Percentiles rank a stretch among this genome's conserved stretches.
These are phyloP conservation scores for Trametes sp. DNA, from an alignment of 1,284 basidiomycete genomes.

Conservation along the genomic window DNA sequence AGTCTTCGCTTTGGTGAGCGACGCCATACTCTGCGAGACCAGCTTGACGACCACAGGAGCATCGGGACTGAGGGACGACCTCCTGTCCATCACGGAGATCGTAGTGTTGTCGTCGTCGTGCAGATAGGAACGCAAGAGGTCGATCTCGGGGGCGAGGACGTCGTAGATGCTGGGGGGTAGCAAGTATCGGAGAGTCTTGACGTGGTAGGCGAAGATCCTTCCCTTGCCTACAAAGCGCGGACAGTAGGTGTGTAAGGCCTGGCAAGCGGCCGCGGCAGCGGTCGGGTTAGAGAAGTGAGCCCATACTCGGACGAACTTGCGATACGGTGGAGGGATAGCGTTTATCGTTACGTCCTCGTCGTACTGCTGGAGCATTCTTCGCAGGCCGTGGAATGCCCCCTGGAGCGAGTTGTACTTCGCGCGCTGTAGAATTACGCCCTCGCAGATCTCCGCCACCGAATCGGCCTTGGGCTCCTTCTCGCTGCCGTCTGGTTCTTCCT, in stretches of 20 bases:
- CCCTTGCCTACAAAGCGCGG: slow-evolving; percentile 53
- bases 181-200: slow-evolving; percentile 54
- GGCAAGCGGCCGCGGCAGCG: slow-evolving; percentile 58
- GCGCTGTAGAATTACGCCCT: slow-evolving; percentile 58
- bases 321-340: slow-evolving; percentile 57
- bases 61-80: background rate
- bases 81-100: slow-evolving; percentile 33
- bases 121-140: slow-evolving; percentile 35
- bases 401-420: slow-evolving; percentile 55
- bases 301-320: slow-evolving; percentile 59
- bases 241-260: slow-evolving; percentile 51
- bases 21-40: slow-evolving; percentile 51
- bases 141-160: slow-evolving; percentile 33
- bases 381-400: slow-evolving; percentile 50
- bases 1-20: slow-evolving; percentile 60
- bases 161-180: slow-evolving; percentile 48
- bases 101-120: slow-evolving; percentile 32
- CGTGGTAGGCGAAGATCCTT: slow-evolving; percentile 55
- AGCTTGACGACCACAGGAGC: slow-evolving; percentile 50
- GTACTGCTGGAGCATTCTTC: slow-evolving; percentile 46
- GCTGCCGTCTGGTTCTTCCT: background rate
- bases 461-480: background rate
- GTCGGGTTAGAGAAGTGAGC: slow-evolving; percentile 56
- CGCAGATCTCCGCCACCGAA: slow-evolving; percentile 30
- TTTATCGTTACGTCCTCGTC: slow-evolving; percentile 53